Percentiles rank a stretch among this genome's conserved stretches.
Evolutionary conservation across 2,329 filamentous ascomycete species (phyloP).

Genomic region (Knoxdaviesia proteae): DNA sequence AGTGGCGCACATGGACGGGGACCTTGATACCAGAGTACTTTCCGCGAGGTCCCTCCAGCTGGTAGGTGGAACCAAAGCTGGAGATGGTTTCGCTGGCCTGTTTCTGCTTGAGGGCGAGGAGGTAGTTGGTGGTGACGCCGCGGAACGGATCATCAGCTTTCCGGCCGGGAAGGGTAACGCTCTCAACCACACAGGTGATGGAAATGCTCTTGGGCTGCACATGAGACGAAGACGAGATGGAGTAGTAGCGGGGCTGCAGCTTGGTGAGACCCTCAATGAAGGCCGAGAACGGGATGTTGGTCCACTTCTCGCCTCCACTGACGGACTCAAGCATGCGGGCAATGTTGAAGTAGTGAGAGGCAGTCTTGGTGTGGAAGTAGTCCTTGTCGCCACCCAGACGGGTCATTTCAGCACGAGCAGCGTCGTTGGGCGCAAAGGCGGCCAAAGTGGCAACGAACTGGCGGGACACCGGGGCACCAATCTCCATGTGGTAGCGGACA

Average conservation of each 20-base stretch:
- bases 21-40: slow-evolving; percentile 94
- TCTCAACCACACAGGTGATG: slow-evolving; percentile 87
- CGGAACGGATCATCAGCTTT: slow-evolving; percentile 52
- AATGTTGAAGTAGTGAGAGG: slow-evolving; percentile 69
- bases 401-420: slow-evolving; percentile 67
- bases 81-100: slow-evolving; percentile 74
- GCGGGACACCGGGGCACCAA: slow-evolving; percentile 84
- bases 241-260: slow-evolving; percentile 96
- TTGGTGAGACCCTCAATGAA: slow-evolving; percentile 88
- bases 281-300: slow-evolving; percentile 75
- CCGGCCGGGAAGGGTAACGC: slow-evolving; percentile 54
- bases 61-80: slow-evolving; percentile 67
- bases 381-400: slow-evolving; percentile 86
- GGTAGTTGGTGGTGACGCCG: slow-evolving; percentile 92
- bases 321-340: slow-evolving; percentile 61
- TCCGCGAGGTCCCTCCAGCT: slow-evolving; percentile 75
- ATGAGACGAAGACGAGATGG: slow-evolving; percentile 88
- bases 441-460: slow-evolving; percentile 79
- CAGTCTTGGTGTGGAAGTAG: slow-evolving; percentile 77
- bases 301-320: slow-evolving; percentile 56
- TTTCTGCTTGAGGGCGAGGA: slow-evolving; percentile 87
- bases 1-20: slow-evolving; percentile 88
- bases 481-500: slow-evolving; percentile 88
- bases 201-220: slow-evolving; percentile 91
- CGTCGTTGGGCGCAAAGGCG: slow-evolving; percentile 72